Base-by-base conservation (phyloP, 352 stramenopile species). In the Aphanomyces astaci region DNA sequence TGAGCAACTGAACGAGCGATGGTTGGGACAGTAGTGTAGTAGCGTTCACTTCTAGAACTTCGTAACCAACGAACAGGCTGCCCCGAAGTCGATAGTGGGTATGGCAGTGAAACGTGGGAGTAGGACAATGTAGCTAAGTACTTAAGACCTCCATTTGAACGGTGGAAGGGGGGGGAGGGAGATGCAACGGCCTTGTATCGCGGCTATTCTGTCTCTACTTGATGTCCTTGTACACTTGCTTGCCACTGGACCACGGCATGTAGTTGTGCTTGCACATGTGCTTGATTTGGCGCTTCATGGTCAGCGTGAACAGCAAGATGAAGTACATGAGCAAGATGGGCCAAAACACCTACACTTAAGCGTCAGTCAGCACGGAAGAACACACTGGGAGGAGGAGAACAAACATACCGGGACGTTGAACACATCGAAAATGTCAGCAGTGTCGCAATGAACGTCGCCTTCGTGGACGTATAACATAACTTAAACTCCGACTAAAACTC, bases 241-340 rank as follows among this genome's bases (percentile, higher is more conserved):
- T 98, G 69, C 95, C 96, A 72, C 94, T 96, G 73, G 79, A 95
- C 82, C 97, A 98, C 24, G 96, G 96, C 7, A 99, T 94, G 77
- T 99, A 99, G 75, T 98, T 98, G 84, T 99, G 94, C 81, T 99
- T 98, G 85, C 98, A 98, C 97, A 99, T 99, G 81, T 99, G 97
- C 77, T 97, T 94, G 79, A 99, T 98, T 86, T 99, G 96, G 74
- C 95, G 88, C 83, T 98, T 98, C 96, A 99, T 99, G 22, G 97
- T 99, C 73, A 99, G 87, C 78, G 97, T 92, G 74, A 99, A 99
- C 19, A 99, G 85, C 59, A 97, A 86, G 73, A 98, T 95, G 78
- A 99, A 99, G 86, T 99, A 99, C 69, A 99, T 83, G 30, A 99
- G 78, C 65, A 99, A 75, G 73, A 99, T 99, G 22, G 97, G 97